Evolutionary conservation across 345 rosid species (phyloP), one percentile per base, ranked within the genome.

Genomic region (Draba incana): DNA sequence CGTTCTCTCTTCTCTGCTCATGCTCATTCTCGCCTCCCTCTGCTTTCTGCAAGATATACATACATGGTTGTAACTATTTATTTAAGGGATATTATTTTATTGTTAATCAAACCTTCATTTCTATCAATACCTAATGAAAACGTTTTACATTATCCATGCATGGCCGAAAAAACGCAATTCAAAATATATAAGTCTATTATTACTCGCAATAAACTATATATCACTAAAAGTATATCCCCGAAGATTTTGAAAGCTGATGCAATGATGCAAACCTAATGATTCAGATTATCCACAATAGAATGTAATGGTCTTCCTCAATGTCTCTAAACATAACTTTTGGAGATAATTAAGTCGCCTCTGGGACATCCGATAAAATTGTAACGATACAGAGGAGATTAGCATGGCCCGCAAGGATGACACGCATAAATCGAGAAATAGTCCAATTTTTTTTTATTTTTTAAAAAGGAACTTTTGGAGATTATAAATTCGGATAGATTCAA

Each of bases 1-100:
- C 25, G 96, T 88, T 45, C 98, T 75, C 60, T 92, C 97, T 75
- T 86, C 98, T 3, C 89, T 78, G 80, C 84, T 77, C 88, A 85
- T 85, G 84, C 88, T 86, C 97, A 92, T 92, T 57, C 99, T 78
- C 0, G 96, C 94, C 71, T 95, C 98, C 67, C 85, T 83, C 51
- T 95, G 98, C 81, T 89, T 95, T 35, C 98, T 75, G 70, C 49
- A 28, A 60, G 27, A 11, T 15, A 64, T 20, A 5, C 51, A 52
- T 52, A 60, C 15, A 74, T 66, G 7, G 57, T 61, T 61, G 51
- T 52, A 43, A 25, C 20, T 20, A 20, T 20, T 20, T 20, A 20
- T 27, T 3, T 2, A 39, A 31, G 10, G 5, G 13, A 47, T 16
- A 12, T 24, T 49, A 37, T 41, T 47, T 0, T 66, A 5, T 39